Conservation (phyloP, 1,284 basidiomycete genomes). For the Boletus smithii region DNA sequence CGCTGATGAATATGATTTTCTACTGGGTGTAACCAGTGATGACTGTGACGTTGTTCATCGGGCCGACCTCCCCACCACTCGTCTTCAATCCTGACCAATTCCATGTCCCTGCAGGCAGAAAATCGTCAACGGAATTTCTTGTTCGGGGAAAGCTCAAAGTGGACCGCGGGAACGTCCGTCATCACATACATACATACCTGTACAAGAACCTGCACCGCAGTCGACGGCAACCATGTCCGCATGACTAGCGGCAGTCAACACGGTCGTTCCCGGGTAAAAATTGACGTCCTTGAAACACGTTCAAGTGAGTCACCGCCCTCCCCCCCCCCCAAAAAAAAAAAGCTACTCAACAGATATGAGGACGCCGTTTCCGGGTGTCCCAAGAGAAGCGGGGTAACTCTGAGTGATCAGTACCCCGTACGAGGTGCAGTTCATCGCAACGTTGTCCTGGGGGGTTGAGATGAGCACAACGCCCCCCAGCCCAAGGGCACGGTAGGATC, state of each 20-base stretch:
- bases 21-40: background rate
- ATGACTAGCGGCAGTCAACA: conserved; percentile 34
- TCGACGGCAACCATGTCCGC: conserved; percentile 43
- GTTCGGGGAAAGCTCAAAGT: no score
- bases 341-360: conserved; percentile 26
- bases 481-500: background rate
- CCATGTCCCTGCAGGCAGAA: conserved; percentile 44
- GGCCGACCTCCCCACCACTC: conserved; percentile 43
- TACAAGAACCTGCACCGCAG: conserved; percentile 45
- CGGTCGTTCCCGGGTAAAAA: conserved; percentile 38
- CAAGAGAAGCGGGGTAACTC: conserved; percentile 46
- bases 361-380: conserved; percentile 48
- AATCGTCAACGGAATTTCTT: no score
- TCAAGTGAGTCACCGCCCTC: background rate
- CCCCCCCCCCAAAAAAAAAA: background rate
- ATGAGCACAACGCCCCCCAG: background rate
- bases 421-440: conserved; percentile 37
- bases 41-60: background rate
- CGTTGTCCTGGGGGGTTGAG: conserved; percentile 38
- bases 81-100: conserved; percentile 48
- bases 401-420: conserved; percentile 48
- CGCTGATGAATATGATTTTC: no score
- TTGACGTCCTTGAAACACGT: conserved; percentile 37
- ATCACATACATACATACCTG: conserved; percentile 32
- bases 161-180: no score